These are phyloP conservation scores for Fraxinus paxiana DNA, from an alignment of 305 asterid species.

Conservation along the genomic window DNA sequence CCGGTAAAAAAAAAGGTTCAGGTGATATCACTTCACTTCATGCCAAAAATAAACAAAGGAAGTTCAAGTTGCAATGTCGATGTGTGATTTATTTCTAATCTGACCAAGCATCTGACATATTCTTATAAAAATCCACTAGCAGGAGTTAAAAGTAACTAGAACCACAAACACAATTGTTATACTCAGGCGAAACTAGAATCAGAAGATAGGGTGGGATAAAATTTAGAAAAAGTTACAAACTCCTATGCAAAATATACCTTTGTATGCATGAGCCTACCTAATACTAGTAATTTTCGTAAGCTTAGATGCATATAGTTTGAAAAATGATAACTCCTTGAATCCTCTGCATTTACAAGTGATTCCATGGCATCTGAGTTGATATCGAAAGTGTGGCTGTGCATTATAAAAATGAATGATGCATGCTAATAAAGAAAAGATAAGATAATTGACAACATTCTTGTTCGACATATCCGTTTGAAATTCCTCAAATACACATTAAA, in stretches of 20 bases:
- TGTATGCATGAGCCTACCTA: neutral
- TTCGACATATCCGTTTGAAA: neutral
- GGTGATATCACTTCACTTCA: neutral
- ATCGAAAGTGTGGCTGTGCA: neutral
- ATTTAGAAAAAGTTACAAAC: neutral
- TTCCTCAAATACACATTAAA: neutral
- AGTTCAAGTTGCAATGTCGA: slow-evolving; percentile 5
- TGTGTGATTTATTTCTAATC: slow-evolving; percentile 8
- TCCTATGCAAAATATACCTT: neutral
- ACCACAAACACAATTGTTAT: neutral
- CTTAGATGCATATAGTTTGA: neutral
- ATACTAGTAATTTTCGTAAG: neutral
- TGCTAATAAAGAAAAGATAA: neutral
- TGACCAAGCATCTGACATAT: slow-evolving; percentile 8
- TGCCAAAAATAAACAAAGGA: slow-evolving; percentile 5
- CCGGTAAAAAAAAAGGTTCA: neutral
- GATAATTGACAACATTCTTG: neutral
- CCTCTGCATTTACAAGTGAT: neutral
- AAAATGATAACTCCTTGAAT: neutral
- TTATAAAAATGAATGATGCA: neutral
- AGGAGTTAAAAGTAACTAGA: neutral
- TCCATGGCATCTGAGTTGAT: neutral
- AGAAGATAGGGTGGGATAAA: neutral
- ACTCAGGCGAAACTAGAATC: neutral
- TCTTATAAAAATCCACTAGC: slow-evolving; percentile 15